Percentiles rank a stretch among this genome's conserved stretches.
Evolutionary conservation across 352 stramenopile species (phyloP).

Genomic region (Phytopythium cucurbitacearum): DNA sequence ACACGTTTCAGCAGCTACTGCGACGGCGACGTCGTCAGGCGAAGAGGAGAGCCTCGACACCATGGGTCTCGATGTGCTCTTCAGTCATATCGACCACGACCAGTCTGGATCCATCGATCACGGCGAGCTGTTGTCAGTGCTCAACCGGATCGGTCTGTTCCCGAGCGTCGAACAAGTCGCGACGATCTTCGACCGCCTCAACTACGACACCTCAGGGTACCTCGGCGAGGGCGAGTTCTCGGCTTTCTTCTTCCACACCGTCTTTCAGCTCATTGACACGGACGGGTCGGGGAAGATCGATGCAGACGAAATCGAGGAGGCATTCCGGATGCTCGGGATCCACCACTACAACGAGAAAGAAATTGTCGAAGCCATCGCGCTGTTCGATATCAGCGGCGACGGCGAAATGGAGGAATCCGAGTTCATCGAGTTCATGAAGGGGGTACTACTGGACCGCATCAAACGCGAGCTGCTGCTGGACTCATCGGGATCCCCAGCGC

Average conservation of each 20-base stretch:
- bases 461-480: constrained; percentile 35
- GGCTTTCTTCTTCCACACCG: constrained; percentile 64
- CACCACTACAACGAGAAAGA: constrained; percentile 56
- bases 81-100: constrained; percentile 60
- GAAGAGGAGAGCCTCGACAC: constrained; percentile 53
- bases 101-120: constrained; percentile 53
- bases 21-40: neutral
- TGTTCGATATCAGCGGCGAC: constrained; percentile 72
- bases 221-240: constrained; percentile 60
- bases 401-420: constrained; percentile 79
- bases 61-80: constrained; percentile 52
- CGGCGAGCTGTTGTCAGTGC: constrained; percentile 49
- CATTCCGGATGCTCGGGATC: constrained; percentile 69
- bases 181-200: constrained; percentile 39
- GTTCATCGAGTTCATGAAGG: constrained; percentile 81
- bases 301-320: constrained; percentile 63
- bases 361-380: constrained; percentile 53
- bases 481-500: neutral
- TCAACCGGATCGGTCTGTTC: constrained; percentile 67
- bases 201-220: constrained; percentile 46
- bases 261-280: constrained; percentile 74
- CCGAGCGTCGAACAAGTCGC: constrained; percentile 42
- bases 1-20: no score
- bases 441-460: constrained; percentile 53
- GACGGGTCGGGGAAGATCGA: constrained; percentile 77